Percentiles rank a stretch among this genome's conserved stretches.
These are phyloP conservation scores for Suillus sp. DNA, from an alignment of 768 basidiomycete species.

Conservation along the genomic window DNA sequence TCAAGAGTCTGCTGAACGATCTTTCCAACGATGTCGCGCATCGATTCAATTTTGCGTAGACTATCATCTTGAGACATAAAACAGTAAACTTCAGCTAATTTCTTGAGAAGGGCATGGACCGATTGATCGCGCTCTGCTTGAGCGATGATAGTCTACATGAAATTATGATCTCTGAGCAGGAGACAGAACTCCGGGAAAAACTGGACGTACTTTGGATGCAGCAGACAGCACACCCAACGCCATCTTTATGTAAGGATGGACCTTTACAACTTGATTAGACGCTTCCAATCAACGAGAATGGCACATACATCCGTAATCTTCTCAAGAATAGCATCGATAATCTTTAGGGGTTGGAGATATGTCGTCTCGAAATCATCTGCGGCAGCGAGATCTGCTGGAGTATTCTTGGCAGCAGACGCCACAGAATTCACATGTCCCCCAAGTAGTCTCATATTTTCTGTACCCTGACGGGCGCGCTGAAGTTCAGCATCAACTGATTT, in stretches of 20 bases:
- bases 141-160: background rate
- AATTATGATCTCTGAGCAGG: too few species aligned
- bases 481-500: background rate
- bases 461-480: background rate
- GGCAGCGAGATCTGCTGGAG: background rate
- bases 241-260: constrained; percentile 13
- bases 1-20: constrained; percentile 27
- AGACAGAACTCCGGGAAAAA: background rate
- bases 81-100: background rate
- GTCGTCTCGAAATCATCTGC: background rate
- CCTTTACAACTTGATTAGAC: background rate
- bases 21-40: background rate
- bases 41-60: background rate
- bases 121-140: constrained; percentile 10
- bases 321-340: constrained; percentile 1
- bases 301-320: background rate
- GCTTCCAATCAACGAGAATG: background rate
- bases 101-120: background rate
- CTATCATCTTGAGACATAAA: constrained; percentile 3
- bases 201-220: constrained; percentile 2
- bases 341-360: constrained; percentile 10
- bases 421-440: background rate
- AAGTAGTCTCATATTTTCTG: background rate
- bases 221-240: constrained; percentile 9
- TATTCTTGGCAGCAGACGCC: background rate